These are phyloP conservation scores for Litchi chinensis DNA, from an alignment of 345 rosid genomes.

Conservation along the genomic window DNA sequence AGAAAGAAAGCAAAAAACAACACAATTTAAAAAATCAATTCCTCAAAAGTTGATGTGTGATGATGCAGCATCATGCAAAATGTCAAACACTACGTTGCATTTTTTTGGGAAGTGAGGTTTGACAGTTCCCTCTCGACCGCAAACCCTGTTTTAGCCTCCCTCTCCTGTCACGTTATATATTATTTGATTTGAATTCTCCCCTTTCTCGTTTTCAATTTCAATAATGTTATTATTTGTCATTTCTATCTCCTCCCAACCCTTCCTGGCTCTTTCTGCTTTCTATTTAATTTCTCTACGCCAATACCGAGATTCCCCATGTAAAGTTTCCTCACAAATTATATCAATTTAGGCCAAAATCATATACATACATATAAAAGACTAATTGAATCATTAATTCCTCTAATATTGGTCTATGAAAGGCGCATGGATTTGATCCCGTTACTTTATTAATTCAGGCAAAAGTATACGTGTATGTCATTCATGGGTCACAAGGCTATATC, in stretches of 20 bases:
- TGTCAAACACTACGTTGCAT: constrained; percentile 76
- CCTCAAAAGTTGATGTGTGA: constrained; percentile 27
- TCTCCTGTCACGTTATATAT: constrained; percentile 5
- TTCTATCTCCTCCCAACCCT: not conserved
- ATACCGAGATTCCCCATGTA: not conserved
- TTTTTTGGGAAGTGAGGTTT: constrained; percentile 58
- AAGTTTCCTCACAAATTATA: not conserved
- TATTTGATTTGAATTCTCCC: constrained; percentile 11
- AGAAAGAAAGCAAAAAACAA: not conserved
- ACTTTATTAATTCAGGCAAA: no score
- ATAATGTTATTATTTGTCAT: constrained; percentile 14
- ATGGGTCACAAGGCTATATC: no score
- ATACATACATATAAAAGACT: no score
- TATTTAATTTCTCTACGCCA: not conserved
- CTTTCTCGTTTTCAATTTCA: constrained; percentile 17
- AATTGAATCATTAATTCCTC: no score
- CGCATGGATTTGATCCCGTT: no score
- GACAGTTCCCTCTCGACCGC: constrained; percentile 30
- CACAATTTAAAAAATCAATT: not conserved
- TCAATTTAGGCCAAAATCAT: not conserved
- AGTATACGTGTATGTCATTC: no score
- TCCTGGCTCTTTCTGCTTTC: no score
- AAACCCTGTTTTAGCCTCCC: constrained; percentile 26
- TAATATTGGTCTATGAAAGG: no score
- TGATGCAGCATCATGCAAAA: constrained; percentile 58